These are phyloP conservation scores for Aspergillus nomiae DNA, from an alignment of 2,329 filamentous ascomycete genomes.

Conservation along the genomic window DNA sequence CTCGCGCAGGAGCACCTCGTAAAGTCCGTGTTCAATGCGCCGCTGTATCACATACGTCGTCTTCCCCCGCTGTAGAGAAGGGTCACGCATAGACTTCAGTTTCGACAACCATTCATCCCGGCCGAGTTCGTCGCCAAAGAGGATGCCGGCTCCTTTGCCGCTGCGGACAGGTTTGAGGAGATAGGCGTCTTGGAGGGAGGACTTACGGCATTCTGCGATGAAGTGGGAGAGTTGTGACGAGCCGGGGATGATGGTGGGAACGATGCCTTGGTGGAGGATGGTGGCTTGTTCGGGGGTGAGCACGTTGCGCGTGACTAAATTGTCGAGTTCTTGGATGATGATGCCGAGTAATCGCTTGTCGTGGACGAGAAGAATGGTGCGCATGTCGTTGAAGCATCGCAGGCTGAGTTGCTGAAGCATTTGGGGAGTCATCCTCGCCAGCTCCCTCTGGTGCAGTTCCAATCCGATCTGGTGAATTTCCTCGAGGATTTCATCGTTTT, in stretches of 20 bases:
- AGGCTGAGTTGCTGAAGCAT: conserved; percentile 29
- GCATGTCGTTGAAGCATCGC: conserved; percentile 36
- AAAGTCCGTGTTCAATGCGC: too few species aligned
- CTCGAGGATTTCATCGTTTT: conserved; percentile 21
- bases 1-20: too few species aligned
- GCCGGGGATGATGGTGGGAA: conserved; percentile 27
- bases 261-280: conserved; percentile 22
- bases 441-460: conserved; percentile 34
- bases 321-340: conserved; percentile 25
- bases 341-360: conserved; percentile 39
- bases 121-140: too few species aligned
- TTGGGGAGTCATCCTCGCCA: conserved; percentile 20
- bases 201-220: too few species aligned
- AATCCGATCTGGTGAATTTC: conserved; percentile 30
- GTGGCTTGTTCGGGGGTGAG: conserved; percentile 20
- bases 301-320: conserved; percentile 20
- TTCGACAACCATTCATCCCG: too few species aligned
- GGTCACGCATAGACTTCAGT: too few species aligned
- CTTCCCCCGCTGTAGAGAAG: too few species aligned
- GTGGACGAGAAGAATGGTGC: conserved; percentile 33
- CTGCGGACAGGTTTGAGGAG: too few species aligned
- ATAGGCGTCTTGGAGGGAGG: too few species aligned
- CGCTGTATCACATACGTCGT: too few species aligned
- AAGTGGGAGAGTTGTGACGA: conserved; percentile 11
- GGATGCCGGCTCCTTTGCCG: too few species aligned